These are phyloP conservation scores for Wolfiporia cocos DNA, from an alignment of 1,284 basidiomycete genomes.

Conservation along the genomic window DNA sequence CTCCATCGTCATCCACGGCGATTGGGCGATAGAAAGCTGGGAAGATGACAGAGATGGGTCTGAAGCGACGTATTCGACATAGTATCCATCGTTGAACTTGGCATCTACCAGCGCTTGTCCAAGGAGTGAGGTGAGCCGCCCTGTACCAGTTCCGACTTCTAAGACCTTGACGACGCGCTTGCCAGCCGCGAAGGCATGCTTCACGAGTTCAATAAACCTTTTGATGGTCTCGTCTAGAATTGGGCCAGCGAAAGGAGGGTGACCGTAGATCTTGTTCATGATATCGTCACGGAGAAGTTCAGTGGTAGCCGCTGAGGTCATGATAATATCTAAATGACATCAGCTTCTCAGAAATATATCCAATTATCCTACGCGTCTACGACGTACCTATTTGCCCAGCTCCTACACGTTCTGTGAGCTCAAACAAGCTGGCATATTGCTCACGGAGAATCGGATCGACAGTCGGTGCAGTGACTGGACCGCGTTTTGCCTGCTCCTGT, in stretches of 20 bases:
- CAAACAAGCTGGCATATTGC: conserved; percentile 8
- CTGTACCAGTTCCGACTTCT: conserved; percentile 19
- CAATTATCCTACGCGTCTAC: not conserved
- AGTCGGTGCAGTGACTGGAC: not conserved
- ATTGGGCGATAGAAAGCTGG: conserved; percentile 13
- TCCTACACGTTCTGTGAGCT: conserved; percentile 14
- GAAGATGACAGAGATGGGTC: conserved; percentile 16
- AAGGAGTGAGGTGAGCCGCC: conserved; percentile 15
- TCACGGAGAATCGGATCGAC: not conserved
- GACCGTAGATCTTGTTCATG: conserved; percentile 17
- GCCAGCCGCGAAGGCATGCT: conserved; percentile 12
- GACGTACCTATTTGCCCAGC: conserved; percentile 11
- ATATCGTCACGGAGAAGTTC: conserved; percentile 17
- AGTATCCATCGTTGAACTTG: conserved; percentile 7
- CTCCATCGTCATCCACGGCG: conserved; percentile 15
- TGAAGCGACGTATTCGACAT: conserved; percentile 19
- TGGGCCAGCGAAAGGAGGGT: conserved; percentile 12
- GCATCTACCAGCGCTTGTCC: conserved; percentile 15
- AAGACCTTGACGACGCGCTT: conserved; percentile 19
- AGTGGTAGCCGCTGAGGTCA: conserved; percentile 10
- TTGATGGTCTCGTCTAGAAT: conserved; percentile 12
- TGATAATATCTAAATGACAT: conserved; percentile 1
- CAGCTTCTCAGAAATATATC: not conserved
- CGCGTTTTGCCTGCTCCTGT: not conserved
- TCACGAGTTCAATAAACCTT: conserved; percentile 9